These are phyloP conservation scores for Epichloe elymi DNA, from an alignment of 2,329 filamentous ascomycete species.

Conservation along the genomic window DNA sequence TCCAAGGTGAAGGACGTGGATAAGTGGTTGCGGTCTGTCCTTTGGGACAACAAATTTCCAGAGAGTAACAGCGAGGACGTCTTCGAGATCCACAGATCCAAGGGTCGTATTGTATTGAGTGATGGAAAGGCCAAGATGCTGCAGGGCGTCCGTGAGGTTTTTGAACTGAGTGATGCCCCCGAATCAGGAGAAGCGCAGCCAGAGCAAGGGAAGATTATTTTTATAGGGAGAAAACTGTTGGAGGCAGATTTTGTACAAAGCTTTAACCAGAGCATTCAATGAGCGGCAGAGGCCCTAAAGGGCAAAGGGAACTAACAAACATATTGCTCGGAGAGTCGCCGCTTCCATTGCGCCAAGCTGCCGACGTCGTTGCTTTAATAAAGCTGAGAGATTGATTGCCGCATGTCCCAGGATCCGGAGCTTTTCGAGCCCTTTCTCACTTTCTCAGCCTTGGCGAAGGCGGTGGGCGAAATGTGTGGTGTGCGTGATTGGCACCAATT, in stretches of 20 bases:
- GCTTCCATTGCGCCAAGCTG: background rate
- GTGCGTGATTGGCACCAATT: constrained; percentile 15
- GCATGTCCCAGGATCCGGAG: no score
- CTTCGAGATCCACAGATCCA: constrained; percentile 80
- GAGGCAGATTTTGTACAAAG: constrained; percentile 38
- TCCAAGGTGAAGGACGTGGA: constrained; percentile 54
- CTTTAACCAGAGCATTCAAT: constrained; percentile 18
- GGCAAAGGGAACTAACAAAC: no score
- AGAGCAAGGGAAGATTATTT: constrained; percentile 42
- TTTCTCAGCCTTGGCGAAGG: constrained; percentile 11
- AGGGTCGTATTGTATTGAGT: constrained; percentile 58
- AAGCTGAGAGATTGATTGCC: background rate
- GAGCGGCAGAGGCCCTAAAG: background rate
- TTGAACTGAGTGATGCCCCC: constrained; percentile 67
- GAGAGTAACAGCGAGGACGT: constrained; percentile 18
- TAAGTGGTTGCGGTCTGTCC: constrained; percentile 64
- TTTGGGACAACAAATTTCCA: constrained; percentile 68
- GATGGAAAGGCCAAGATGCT: constrained; percentile 61
- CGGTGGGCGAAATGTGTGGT: background rate
- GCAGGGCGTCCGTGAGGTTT: constrained; percentile 86
- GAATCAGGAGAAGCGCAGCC: constrained; percentile 16
- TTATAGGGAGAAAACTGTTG: constrained; percentile 46
- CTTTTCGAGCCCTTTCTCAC: constrained; percentile 3
- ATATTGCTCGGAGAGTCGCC: background rate
- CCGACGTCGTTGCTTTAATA: background rate